phyloP scores from a whole-genome alignment of 768 basidiomycete species.

The Postia placenta region DNA sequence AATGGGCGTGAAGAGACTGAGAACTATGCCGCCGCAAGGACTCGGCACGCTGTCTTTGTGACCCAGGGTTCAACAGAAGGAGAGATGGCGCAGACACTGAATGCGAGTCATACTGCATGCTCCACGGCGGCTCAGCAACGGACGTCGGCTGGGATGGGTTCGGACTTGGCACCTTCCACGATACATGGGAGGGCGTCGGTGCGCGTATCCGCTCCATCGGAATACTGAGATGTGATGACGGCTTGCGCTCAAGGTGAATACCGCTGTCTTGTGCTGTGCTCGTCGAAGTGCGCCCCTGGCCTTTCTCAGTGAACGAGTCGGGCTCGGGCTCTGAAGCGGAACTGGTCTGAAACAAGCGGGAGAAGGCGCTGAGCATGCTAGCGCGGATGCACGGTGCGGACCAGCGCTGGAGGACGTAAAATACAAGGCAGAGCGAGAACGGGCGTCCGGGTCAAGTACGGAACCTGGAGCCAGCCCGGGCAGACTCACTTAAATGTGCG shows the following conservation, averaged over 20 bases:
- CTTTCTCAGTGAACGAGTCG: background rate
- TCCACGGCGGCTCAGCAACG: constrained; percentile 2
- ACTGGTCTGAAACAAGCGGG: constrained; percentile 12
- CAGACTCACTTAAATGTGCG: background rate
- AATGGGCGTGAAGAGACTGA: constrained; percentile 22
- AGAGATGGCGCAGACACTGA: constrained; percentile 15
- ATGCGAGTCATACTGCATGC: constrained; percentile 8
- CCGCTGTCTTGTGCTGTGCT: background rate
- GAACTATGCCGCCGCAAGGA: constrained; percentile 11
- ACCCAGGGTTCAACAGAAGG: constrained; percentile 4
- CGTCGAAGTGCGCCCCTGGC: background rate
- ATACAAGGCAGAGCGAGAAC: background rate
- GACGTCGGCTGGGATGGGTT: constrained; percentile 2
- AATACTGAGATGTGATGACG: background rate
- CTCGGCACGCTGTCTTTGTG: background rate
- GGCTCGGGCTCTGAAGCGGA: constrained; percentile 2
- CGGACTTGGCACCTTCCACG: constrained; percentile 15
- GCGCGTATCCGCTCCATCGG: constrained; percentile 1
- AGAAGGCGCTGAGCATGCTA: constrained; percentile 13
- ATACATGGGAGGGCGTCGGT: constrained; percentile 14
- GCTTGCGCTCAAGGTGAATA: constrained; percentile 2
- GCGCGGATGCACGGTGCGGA: background rate
- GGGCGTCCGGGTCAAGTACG: background rate
- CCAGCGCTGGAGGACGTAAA: background rate
- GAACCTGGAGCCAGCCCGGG: background rate